Evolutionary conservation across 768 basidiomycete genomes (phyloP).

Genomic region (Trametes punicea): DNA sequence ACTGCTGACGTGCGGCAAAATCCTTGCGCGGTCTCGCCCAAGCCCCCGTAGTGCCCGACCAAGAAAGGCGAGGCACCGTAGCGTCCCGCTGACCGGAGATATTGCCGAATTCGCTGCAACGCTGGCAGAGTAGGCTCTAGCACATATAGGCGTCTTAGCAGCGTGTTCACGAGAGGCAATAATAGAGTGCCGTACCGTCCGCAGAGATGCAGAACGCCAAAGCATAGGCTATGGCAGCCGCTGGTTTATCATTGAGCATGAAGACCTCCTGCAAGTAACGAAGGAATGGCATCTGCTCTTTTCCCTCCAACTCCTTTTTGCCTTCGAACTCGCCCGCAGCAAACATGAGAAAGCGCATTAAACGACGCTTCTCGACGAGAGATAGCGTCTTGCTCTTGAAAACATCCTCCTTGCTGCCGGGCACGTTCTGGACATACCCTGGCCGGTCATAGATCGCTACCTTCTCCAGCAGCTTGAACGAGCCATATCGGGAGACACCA

Average conservation of each 20-base stretch:
- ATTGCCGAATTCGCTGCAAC: constrained; percentile 65
- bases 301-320: constrained; percentile 53
- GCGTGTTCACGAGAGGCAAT: background rate
- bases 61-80: constrained; percentile 90
- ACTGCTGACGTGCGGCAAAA: constrained; percentile 89
- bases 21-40: constrained; percentile 90
- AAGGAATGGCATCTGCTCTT: constrained; percentile 53
- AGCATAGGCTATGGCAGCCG: constrained; percentile 67
- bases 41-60: constrained; percentile 91
- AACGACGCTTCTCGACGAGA: constrained; percentile 79
- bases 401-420: constrained; percentile 87
- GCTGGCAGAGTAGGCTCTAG: constrained; percentile 67
- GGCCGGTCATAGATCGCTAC: constrained; percentile 55
- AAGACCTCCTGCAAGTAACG: constrained; percentile 67
- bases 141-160: background rate
- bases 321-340: constrained; percentile 72
- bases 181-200: constrained; percentile 55
- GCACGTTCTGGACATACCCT: constrained; percentile 56
- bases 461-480: constrained; percentile 77
- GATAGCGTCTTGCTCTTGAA: constrained; percentile 80
- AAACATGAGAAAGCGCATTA: constrained; percentile 91
- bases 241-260: constrained; percentile 53
- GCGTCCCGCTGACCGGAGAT: constrained; percentile 75
- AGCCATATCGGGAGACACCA: constrained; percentile 88
- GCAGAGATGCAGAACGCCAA: constrained; percentile 65